Evolutionary conservation across 495 filamentous ascomycete species (phyloP).

Genomic region (Penicillium salamii): DNA sequence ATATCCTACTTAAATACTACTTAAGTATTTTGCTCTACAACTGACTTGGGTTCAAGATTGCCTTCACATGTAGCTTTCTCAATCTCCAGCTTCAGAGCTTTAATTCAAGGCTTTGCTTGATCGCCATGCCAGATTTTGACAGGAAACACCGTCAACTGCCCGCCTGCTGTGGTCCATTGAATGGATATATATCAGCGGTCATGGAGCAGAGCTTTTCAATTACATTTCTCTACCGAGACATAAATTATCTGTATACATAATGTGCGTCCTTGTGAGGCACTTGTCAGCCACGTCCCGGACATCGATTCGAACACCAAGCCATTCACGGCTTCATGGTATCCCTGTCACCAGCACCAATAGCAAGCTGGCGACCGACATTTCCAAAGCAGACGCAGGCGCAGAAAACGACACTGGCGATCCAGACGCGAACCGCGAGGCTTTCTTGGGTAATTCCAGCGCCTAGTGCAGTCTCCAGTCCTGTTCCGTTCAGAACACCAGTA

Average conservation of each 20-base stretch:
- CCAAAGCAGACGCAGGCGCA: slow-evolving; percentile 95
- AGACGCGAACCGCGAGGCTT: slow-evolving; percentile 73
- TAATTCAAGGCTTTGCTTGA: no score
- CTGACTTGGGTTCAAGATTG: no score
- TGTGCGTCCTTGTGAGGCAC: neutral
- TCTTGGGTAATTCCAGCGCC: slow-evolving; percentile 65
- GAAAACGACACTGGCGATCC: slow-evolving; percentile 90
- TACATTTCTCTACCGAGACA: neutral
- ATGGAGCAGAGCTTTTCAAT: neutral
- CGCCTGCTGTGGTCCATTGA: no score
- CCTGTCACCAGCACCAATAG: slow-evolving; percentile 36
- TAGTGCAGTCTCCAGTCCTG: slow-evolving; percentile 39
- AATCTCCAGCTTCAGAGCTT: no score
- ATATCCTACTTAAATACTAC: no score
- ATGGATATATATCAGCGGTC: neutral
- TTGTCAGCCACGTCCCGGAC: no score
- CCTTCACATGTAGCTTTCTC: no score
- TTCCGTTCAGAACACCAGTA: slow-evolving; percentile 28
- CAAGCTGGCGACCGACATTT: slow-evolving; percentile 83
- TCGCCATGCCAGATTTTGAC: no score
- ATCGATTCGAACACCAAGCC: neutral
- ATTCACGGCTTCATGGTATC: slow-evolving; percentile 23
- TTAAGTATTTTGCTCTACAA: no score
- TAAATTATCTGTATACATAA: neutral
- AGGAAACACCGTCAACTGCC: no score